Percentiles rank a stretch among this genome's conserved stretches.
phyloP scores from a whole-genome alignment of 1,139 yeast genomes.

The Yamadazyma pseudoaaseri region DNA sequence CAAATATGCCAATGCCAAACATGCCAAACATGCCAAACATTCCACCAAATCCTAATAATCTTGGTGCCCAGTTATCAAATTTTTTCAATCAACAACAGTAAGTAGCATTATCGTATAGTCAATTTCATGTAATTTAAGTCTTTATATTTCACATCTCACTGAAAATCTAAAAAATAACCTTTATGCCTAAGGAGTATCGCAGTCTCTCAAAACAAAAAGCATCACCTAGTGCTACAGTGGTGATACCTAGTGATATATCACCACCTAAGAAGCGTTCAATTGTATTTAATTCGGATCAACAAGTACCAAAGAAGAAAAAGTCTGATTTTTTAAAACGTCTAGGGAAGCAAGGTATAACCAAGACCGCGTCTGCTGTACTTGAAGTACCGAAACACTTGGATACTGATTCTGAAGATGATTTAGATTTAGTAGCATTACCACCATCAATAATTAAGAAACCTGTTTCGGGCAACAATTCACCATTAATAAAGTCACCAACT shows the following conservation, averaged over 20 bases:
- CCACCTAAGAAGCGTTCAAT: neutral
- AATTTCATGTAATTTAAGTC: too few relatives aligned
- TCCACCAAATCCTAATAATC: constrained; percentile 14
- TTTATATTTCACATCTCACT: too few relatives aligned
- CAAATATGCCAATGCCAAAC: constrained; percentile 17
- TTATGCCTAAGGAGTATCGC: too few relatives aligned
- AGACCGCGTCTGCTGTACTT: neutral
- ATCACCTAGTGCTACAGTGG: neutral
- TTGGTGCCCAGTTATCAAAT: constrained; percentile 38
- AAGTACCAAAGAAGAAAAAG: neutral
- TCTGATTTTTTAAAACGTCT: neutral
- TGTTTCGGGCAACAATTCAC: too few relatives aligned
- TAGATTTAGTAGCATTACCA: neutral
- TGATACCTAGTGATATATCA: neutral
- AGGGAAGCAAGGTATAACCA: neutral
- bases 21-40: constrained; percentile 13
- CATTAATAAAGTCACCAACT: neutral
- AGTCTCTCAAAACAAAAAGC: neutral
- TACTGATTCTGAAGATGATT: constrained; percentile 14
- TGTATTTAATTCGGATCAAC: neutral
- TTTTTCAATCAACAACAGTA: constrained; percentile 23
- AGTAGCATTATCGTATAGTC: constrained; percentile 2
- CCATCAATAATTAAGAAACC: too few relatives aligned
- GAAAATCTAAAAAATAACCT: too few relatives aligned
- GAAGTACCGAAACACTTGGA: constrained; percentile 11